Percentiles rank a stretch among this genome's conserved stretches.
Evolutionary conservation across 106 monocot genomes (phyloP).

Genomic region (Dendrobium officinale): DNA sequence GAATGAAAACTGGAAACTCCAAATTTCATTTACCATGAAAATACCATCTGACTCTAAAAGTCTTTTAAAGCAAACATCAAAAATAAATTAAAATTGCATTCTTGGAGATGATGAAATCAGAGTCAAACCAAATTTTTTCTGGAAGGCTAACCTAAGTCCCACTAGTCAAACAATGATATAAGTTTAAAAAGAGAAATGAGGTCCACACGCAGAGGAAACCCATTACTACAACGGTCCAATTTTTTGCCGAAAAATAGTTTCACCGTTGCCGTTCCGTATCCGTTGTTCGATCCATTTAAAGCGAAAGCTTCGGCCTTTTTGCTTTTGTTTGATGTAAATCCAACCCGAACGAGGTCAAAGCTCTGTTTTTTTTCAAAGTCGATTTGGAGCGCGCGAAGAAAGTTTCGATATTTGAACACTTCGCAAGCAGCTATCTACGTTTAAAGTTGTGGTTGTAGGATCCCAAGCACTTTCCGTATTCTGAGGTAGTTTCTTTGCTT

Average conservation of each 20-base stretch:
- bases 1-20: too few species aligned
- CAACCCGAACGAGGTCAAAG: background rate
- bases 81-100: background rate
- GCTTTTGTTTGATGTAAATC: background rate
- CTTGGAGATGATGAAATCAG: background rate
- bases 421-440: background rate
- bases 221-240: conserved; percentile 1
- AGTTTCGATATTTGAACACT: background rate
- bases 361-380: background rate
- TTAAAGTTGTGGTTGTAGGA: background rate
- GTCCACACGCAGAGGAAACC: background rate
- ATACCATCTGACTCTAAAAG: background rate
- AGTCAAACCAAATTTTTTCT: background rate
- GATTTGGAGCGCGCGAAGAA: background rate
- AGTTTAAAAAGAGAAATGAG: too few species aligned
- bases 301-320: background rate
- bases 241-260: conserved; percentile 1
- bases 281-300: background rate
- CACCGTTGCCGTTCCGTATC: background rate
- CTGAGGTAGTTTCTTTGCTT: background rate
- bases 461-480: too few species aligned
- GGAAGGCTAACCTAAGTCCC: background rate
- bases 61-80: background rate
- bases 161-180: background rate
- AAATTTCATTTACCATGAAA: too few species aligned